Evolutionary conservation across 345 rosid genomes (phyloP), one percentile per base, ranked within the genome.

Genomic region (Abelmoschus esculentus): DNA sequence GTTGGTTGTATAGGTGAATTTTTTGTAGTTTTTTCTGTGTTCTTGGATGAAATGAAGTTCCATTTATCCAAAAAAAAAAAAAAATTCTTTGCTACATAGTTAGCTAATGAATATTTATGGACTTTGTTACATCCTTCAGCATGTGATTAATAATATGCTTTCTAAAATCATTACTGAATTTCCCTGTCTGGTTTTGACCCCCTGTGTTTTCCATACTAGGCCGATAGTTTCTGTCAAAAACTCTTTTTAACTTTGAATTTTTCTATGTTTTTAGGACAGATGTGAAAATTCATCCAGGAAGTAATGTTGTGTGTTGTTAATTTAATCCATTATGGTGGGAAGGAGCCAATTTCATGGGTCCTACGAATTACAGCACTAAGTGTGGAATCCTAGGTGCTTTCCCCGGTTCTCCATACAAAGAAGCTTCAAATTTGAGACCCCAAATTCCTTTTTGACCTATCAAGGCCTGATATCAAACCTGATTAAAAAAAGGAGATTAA

Each of bases 371-470:
- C 19, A 60, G 56, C 83, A 78, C 77, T 70, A 67, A 72, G 72
- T 54, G 80, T 71, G 78, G 83, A 83, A 83, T 83, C 84, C 84
- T 47, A 83, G 80, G 87, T 73, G 75, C 29, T 49, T 70, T 72
- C 61, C 4, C 17, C 62, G 15, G 64, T 61, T 32, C 63, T 18
- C 74, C 28, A 2, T 28, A 10, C 32, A 47, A 61, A 61, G 44
- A 72, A 70, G 54, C 71, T 61, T 42, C 58, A 74, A 69, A 42
- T 44, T 67, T 71, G 66, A 66, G 73, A 68, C 50, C 44, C 55
- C 18, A 56, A 44, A 6, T n/a, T 3, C 19, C 47, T 29, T 74
- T 71, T 77, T 79, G 83, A 79, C 86, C 81, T 77, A 73, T 31
- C 19, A 42, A 69, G 3, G 32, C 32, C 32, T 31, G 32, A 3